Evolutionary conservation across 1,139 yeast species (phyloP).

Genomic region (Sugiyamaella xylanicola): DNA sequence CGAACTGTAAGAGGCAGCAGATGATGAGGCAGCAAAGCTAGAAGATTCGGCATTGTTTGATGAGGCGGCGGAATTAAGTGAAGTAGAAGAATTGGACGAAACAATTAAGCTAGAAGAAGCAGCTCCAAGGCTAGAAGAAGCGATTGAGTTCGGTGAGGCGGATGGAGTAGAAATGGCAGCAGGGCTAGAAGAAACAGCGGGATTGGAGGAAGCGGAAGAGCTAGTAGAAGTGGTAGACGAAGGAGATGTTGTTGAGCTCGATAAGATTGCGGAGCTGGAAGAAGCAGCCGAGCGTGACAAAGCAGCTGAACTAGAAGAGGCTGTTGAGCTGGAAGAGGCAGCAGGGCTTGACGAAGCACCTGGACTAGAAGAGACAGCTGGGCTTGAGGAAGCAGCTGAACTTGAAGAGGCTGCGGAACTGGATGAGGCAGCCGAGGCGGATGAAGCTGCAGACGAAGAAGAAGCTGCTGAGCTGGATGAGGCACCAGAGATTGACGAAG

Average conservation of each 20-base stretch:
- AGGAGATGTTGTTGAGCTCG: background rate
- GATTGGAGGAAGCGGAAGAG: slow-evolving; percentile 2
- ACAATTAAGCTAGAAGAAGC: background rate
- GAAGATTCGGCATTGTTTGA: too few species aligned
- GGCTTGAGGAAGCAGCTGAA: background rate
- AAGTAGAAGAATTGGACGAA: background rate
- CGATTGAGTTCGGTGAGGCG: background rate
- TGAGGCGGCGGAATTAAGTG: background rate
- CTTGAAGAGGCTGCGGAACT: slow-evolving; percentile 5
- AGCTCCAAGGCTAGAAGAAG: background rate
- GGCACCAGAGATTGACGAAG: background rate
- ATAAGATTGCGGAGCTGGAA: background rate
- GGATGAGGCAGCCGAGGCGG: slow-evolving; percentile 12
- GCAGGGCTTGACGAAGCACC: background rate
- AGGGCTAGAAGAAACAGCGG: slow-evolving; percentile 2
- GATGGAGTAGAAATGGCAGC: background rate
- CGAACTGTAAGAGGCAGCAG: background rate
- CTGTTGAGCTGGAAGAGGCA: background rate
- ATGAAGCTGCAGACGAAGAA: background rate
- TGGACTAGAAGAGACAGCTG: background rate
- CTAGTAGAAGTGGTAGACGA: background rate
- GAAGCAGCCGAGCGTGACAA: background rate
- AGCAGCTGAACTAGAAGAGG: background rate
- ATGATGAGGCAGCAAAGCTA: background rate
- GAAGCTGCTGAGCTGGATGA: background rate